Conservation (phyloP, 2,329 filamentous ascomycete species). For the Colletotrichum sp. region DNA sequence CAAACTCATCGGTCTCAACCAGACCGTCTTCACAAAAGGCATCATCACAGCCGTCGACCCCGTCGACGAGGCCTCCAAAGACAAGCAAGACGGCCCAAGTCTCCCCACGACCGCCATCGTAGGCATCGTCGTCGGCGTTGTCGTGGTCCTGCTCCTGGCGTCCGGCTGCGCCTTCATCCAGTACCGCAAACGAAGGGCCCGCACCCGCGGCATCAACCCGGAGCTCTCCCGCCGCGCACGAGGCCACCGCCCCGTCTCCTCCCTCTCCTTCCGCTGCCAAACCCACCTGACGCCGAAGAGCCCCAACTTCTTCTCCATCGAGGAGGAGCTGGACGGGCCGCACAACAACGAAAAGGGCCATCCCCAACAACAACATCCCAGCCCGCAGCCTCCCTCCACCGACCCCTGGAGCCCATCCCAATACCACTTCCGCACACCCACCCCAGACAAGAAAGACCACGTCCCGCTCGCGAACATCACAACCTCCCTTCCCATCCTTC, state of each 20-base stretch:
- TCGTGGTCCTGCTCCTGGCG: too few species aligned
- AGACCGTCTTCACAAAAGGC: conserved; percentile 47
- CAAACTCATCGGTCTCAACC: conserved; percentile 43
- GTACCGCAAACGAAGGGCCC: conserved; percentile 48
- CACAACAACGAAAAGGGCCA: too few species aligned
- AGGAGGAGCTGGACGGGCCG: too few species aligned
- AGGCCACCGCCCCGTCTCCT: conserved; percentile 43
- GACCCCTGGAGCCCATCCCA: too few species aligned
- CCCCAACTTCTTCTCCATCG: conserved; percentile 39
- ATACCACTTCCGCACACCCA: too few species aligned
- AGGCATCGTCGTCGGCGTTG: conserved; percentile 46
- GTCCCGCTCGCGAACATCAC: too few species aligned
- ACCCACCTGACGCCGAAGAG: conserved; percentile 46
- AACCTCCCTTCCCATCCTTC: not conserved
- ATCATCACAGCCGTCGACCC: conserved; percentile 38
- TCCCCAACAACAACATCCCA: too few species aligned
- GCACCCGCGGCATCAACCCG: conserved; percentile 18
- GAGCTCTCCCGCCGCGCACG: conserved; percentile 29
- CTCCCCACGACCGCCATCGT: conserved; percentile 46
- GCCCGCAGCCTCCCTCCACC: too few species aligned
- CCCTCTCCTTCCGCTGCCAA: conserved; percentile 58
- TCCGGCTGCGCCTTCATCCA: too few species aligned
- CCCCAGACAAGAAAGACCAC: too few species aligned
- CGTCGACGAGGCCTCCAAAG: too few species aligned
- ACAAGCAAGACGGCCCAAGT: conserved; percentile 16